Conservation (phyloP, 495 filamentous ascomycete genomes). For the Entonaema liquescens region DNA sequence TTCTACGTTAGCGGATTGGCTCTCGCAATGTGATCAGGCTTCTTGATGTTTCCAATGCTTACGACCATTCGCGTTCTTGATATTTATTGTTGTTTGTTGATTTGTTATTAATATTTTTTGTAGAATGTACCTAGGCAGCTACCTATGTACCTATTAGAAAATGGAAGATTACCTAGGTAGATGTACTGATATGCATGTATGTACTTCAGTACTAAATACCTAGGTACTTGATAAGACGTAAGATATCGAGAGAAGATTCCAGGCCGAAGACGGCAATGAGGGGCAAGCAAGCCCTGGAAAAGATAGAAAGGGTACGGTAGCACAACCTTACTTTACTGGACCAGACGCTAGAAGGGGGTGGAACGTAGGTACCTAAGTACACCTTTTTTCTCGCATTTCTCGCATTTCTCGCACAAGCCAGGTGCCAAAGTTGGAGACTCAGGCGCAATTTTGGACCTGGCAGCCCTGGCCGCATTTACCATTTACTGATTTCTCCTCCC, state of each 20-base stretch:
- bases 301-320: conserved; percentile 12
- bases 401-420: conserved; percentile 37
- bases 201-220: not conserved
- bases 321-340: conserved; percentile 10
- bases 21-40: not conserved
- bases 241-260: conserved; percentile 42
- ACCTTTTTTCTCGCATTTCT: no score
- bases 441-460: conserved; percentile 40
- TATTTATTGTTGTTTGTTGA: not conserved
- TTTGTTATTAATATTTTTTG: not conserved
- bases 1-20: not conserved
- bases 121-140: no score
- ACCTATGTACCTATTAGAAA: no score
- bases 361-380: conserved; percentile 17
- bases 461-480: conserved; percentile 41
- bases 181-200: not conserved
- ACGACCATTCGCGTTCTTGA: not conserved
- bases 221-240: conserved; percentile 15
- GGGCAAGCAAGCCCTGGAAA: conserved; percentile 36
- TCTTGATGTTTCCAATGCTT: not conserved
- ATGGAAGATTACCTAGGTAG: no score
- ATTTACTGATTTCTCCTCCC: conserved; percentile 48
- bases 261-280: conserved; percentile 45
- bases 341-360: conserved; percentile 12
- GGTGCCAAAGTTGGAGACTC: conserved; percentile 35